A percentile compares a stretch with the other conserved stretches of the same genome.
Conservation (phyloP, 768 basidiomycete species). For the Rhodocollybia butyracea region DNA sequence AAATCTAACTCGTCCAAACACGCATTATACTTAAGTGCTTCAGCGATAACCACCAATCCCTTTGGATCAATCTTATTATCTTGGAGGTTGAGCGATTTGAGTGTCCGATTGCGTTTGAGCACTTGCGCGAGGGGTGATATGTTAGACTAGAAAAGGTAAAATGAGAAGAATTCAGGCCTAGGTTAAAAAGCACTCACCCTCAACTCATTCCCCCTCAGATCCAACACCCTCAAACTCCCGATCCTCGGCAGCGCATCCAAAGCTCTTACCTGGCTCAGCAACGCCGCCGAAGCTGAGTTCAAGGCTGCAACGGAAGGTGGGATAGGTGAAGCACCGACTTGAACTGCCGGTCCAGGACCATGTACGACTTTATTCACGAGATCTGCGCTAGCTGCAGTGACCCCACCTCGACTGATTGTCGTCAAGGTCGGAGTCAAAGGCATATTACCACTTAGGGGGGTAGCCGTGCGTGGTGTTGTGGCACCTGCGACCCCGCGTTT, state of each 20-base stretch:
- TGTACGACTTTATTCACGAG: background rate
- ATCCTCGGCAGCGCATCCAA: conserved; percentile 83
- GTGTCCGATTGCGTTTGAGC: conserved; percentile 90
- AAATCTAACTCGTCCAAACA: conserved; percentile 92
- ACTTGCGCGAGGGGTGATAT: conserved; percentile 93
- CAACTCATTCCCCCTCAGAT: conserved; percentile 90
- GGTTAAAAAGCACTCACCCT: conserved; percentile 39
- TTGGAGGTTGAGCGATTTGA: conserved; percentile 90
- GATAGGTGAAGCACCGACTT: background rate
- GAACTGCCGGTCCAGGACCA: background rate
- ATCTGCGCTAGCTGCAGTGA: background rate
- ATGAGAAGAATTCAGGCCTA: background rate
- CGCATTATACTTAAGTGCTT: conserved; percentile 85
- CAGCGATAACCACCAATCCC: conserved; percentile 62
- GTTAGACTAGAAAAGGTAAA: conserved; percentile 43
- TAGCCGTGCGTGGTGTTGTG: conserved; percentile 27
- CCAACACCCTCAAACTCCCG: conserved; percentile 84
- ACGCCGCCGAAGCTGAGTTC: conserved; percentile 58
- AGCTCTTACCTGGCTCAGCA: conserved; percentile 88
- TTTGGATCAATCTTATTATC: conserved; percentile 91
- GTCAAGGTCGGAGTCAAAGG: background rate
- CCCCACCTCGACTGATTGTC: background rate
- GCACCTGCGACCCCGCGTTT: conserved; percentile 29
- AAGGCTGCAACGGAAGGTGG: conserved; percentile 1
- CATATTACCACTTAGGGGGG: conserved; percentile 15